These are phyloP conservation scores for Fraxinus cuspidata DNA, from an alignment of 257 asterid genomes.

Conservation along the genomic window DNA sequence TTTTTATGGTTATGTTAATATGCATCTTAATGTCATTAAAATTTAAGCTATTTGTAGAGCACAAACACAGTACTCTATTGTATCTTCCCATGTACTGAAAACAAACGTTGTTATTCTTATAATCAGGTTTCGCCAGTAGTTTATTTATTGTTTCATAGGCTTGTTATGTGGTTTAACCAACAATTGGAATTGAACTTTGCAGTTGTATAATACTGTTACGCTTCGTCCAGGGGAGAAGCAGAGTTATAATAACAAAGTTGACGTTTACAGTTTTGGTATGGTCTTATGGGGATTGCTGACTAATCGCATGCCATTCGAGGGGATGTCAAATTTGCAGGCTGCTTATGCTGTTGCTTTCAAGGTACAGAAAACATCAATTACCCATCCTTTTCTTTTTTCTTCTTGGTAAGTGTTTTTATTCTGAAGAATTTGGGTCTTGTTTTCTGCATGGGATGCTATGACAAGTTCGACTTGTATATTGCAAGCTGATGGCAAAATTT, in stretches of 20 bases:
- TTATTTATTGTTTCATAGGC: too few species aligned
- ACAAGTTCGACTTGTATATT: too few species aligned
- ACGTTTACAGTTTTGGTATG: constrained; percentile 92
- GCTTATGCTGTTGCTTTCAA: constrained; percentile 99
- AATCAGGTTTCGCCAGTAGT: too few species aligned
- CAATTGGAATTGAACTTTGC: constrained; percentile 36
- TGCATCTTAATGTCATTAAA: too few species aligned
- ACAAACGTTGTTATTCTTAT: too few species aligned
- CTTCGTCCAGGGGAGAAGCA: constrained; percentile 96
- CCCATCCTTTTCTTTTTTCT: background rate
- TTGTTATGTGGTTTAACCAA: too few species aligned
- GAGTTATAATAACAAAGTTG: constrained; percentile 93
- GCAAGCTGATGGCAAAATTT: too few species aligned
- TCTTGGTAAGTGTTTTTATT: background rate
- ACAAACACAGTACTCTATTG: background rate
- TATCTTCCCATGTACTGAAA: background rate
- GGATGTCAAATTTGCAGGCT: constrained; percentile 98
- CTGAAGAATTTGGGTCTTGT: too few species aligned
- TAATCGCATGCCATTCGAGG: constrained; percentile 96
- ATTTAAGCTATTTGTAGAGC: too few species aligned
- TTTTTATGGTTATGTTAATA: too few species aligned
- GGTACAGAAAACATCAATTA: constrained; percentile 41
- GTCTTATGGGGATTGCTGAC: constrained; percentile 88
- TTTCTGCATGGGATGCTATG: too few species aligned
- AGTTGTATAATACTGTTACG: constrained; percentile 94